phyloP scores from a whole-genome alignment of 148 eudicot genomes.

The Fallopia convolvulus region DNA sequence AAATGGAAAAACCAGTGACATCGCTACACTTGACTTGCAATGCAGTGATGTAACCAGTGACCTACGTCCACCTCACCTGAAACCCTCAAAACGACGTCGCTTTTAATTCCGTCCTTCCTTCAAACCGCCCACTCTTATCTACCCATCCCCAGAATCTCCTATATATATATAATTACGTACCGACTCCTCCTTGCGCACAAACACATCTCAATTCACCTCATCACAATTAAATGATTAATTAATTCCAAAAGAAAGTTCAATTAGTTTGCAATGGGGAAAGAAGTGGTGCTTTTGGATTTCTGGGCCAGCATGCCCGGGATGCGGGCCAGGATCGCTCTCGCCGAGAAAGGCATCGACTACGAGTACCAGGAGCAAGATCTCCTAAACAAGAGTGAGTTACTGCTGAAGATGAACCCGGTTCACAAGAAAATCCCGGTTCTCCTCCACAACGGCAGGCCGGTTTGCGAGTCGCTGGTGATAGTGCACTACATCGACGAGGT shows the following conservation, averaged over 20 bases:
- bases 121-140: no score
- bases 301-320: neutral
- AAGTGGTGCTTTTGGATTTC: neutral
- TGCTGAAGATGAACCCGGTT: slow-evolving; percentile 16
- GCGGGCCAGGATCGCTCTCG: neutral
- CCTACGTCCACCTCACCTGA: neutral
- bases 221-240: neutral
- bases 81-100: neutral
- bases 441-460: slow-evolving; percentile 10
- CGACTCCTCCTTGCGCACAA: neutral
- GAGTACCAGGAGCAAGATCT: slow-evolving; percentile 12
- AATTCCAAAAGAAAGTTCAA: neutral
- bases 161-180: no score
- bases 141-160: neutral
- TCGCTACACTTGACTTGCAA: no score
- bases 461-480: slow-evolving; percentile 9
- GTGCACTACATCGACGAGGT: slow-evolving; percentile 15
- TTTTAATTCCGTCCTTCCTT: neutral
- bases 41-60: neutral
- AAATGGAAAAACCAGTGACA: no score
- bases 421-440: slow-evolving; percentile 14
- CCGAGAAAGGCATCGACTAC: slow-evolving; percentile 10
- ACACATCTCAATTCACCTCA: neutral
- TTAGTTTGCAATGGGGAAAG: neutral
- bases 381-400: slow-evolving; percentile 7